Base-by-base conservation (phyloP, 1,284 basidiomycete genomes). In the Ganoderma lingzhi region DNA sequence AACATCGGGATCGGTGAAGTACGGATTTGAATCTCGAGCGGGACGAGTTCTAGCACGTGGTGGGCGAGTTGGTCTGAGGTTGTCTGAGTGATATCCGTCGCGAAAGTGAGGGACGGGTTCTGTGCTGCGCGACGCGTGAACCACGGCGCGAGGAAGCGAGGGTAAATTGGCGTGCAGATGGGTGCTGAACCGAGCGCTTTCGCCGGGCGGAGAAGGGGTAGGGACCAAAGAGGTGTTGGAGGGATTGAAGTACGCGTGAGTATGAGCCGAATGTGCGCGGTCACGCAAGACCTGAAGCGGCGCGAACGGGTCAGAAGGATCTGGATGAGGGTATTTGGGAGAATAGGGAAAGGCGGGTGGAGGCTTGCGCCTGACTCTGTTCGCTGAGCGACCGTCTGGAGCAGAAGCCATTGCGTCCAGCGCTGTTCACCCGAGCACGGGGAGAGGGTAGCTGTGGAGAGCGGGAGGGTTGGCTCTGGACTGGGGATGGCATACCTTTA, bases 281-380 rank as follows among this genome's bases (percentile, higher is more conserved):
- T 78, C 75, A 55, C 87, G 83, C 19, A 89, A 78, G 12, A 84
- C 83, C 76, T 83, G 85, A 42, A 89, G 82, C 6, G 87, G 84
- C 1, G 84, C 86, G 74, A 88, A 88, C 1, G 87, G 87, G 75
- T 89, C 86, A 28, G 70, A 72, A 23, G 87, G 87, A 76, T 89
- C 87, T 35, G 86, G 86, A 3, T 78, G 75, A 12, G 88, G 87
- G 75, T 88, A 89, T 62, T 83, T 81, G 60, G 81, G 76, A 3
- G 81, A 80, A 69, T 80, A 76, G 58, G 83, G 82, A 71, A 85
- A 80, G 28, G 77, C 66, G 1, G 86, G 86, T 1, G 85, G 77
- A 0, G 85, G 86, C 73, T 87, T 88, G 58, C 87, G 85, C 75
- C 79, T 86, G 74, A 87, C 73, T 56, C 71, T 74, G 28, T 74